Evolutionary conservation across 1,284 basidiomycete species (phyloP), one percentile per base, ranked within the genome.

Genomic region (Ceratobasidium sp.): DNA sequence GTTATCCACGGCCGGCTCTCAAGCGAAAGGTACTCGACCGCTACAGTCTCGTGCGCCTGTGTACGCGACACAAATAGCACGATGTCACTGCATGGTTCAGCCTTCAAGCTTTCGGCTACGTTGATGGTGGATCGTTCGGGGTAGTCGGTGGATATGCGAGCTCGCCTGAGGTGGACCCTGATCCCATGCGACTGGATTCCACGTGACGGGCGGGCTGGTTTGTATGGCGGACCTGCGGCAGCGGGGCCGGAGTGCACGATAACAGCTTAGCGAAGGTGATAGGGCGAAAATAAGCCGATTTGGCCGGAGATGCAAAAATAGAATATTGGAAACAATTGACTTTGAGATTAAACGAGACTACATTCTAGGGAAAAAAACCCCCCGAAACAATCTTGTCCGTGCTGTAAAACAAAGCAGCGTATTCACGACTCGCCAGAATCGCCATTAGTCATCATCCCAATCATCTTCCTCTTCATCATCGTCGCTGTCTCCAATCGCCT

Each of bases 401-500:
- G 15, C 13, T 13, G 46, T 9, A 17, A 48, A 17, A 48, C 17
- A 2, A 17, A 38, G 44, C 40, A 7, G 40, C 23, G 4, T 44
- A 64, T 64, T 7, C 17, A 4, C 12, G 23, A 23, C 6, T 7
- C 38, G n/a, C 6, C 10, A 64, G 9, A 6, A 44, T 40, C 1
- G 10, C 26, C 26, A 33, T 13, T 66, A 54, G n/a, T 69, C 50
- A 69, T 71, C 66, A 85, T 95, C 94, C 94, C 94, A 96, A 78
- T 95, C 94, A 74, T 94, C 94, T 6, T 94, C 94, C 13, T 96
- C 96, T 56, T 98, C 96, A 1, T 96, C 95, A 81, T 96, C 95
- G 81, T 86, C 80, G 67, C 91, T 94, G 81, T 96, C 95, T 4
- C 94, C 96, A 84, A 98, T 88, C 82, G 96, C 93, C 84, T 94